These are phyloP conservation scores for Boletus subparvulus DNA, from an alignment of 768 basidiomycete genomes.

Conservation along the genomic window DNA sequence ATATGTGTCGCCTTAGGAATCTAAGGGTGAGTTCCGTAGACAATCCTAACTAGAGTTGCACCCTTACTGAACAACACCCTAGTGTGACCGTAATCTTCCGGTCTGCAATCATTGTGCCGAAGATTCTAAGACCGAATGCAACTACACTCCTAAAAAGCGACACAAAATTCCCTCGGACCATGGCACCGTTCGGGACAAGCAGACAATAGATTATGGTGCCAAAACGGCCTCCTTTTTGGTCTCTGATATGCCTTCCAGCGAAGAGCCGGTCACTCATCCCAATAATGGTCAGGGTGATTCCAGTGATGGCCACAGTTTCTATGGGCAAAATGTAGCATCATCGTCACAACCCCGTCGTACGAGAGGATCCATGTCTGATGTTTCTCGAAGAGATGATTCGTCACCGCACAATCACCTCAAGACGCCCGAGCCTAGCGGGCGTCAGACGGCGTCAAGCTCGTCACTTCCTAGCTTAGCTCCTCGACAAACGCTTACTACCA, in stretches of 20 bases:
- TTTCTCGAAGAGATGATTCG: conserved; percentile 16
- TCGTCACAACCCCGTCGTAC: conserved; percentile 28
- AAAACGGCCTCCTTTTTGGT: conserved; percentile 51
- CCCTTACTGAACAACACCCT: conserved; percentile 5
- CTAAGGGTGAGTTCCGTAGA: conserved; percentile 50
- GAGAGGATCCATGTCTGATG: conserved; percentile 26
- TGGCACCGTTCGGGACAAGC: conserved; percentile 35
- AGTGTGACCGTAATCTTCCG: conserved; percentile 75
- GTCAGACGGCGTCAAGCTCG: conserved; percentile 12
- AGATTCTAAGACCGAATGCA: conserved; percentile 56
- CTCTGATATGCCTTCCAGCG: conserved; percentile 38
- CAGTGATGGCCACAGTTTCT: conserved; percentile 41
- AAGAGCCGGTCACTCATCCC: conserved; percentile 24
- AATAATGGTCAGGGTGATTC: conserved; percentile 25
- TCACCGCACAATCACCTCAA: conserved; percentile 16
- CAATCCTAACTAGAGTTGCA: neutral
- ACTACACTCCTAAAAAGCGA: conserved; percentile 72
- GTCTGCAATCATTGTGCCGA: conserved; percentile 64
- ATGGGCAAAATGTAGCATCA: conserved; percentile 47
- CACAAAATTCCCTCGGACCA: conserved; percentile 52
- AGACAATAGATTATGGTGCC: conserved; percentile 40
- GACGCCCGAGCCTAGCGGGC: conserved; percentile 28
- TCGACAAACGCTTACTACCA: conserved; percentile 23
- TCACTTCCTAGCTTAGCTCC: conserved; percentile 25
- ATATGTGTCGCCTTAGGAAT: conserved; percentile 65